These are phyloP conservation scores for Hordeum marinum DNA, from an alignment of 176 grass and related monocot genomes.

Conservation along the genomic window DNA sequence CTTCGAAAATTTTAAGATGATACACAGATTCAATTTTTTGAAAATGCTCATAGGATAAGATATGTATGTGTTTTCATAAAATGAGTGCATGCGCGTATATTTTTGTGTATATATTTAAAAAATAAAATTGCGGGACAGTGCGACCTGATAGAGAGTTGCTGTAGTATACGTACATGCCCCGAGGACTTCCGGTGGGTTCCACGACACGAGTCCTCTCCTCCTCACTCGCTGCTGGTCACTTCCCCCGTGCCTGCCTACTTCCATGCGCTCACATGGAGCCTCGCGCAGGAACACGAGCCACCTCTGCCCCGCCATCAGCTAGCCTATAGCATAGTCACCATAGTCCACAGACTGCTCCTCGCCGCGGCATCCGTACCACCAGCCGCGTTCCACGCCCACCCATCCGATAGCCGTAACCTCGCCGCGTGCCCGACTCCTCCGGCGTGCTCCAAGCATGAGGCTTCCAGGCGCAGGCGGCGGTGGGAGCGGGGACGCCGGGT, in stretches of 20 bases:
- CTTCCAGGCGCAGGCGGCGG: slow-evolving; percentile 33
- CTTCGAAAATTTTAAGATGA: too few species aligned
- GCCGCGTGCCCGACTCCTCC: slow-evolving; percentile 19
- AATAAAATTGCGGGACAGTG: too few species aligned
- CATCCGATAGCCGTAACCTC: not conserved
- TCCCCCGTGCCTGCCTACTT: slow-evolving; percentile 19
- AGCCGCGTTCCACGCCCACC: not conserved
- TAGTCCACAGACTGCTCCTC: not conserved
- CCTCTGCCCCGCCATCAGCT: slow-evolving; percentile 20
- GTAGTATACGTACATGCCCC: too few species aligned
- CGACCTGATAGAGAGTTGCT: too few species aligned
- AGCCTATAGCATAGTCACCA: not conserved
- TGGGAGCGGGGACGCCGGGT: slow-evolving; percentile 61
- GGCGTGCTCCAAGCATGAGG: slow-evolving; percentile 62
- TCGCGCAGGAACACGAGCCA: slow-evolving; percentile 8
- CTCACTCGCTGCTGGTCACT: not conserved
- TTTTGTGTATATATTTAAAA: too few species aligned
- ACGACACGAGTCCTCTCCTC: slow-evolving; percentile 20
- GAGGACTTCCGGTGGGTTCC: not conserved
- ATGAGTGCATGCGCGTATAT: too few species aligned
- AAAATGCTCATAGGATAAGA: too few species aligned
- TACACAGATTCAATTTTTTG: too few species aligned
- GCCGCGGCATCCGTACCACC: slow-evolving; percentile 5
- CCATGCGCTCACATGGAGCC: slow-evolving; percentile 70
- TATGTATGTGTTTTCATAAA: too few species aligned